Evolutionary conservation across 225 moss, liverwort and hornwort species (phyloP).

Genomic region (Physcomitrellopsis africana): DNA sequence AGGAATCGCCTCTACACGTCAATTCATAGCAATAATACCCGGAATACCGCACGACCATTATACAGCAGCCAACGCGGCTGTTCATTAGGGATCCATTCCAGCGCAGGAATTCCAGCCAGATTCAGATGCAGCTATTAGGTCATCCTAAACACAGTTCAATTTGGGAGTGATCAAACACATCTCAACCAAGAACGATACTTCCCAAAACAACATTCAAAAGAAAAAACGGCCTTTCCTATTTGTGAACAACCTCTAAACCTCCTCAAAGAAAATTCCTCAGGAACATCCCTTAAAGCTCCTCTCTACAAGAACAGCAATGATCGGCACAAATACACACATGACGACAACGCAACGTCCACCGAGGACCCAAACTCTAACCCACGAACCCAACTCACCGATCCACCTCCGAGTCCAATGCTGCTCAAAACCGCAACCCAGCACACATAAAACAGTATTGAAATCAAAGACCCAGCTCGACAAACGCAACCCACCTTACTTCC

Average conservation of each 20-base stretch:
- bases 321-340: not conserved
- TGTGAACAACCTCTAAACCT: not conserved
- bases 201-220: not conserved
- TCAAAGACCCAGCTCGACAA: not conserved
- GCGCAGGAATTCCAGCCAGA: not conserved
- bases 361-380: not conserved
- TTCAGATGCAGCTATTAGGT: not conserved
- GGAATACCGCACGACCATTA: not conserved
- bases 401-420: not conserved
- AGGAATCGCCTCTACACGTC: no score
- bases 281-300: not conserved
- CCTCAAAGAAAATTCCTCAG: not conserved
- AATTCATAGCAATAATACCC: not conserved
- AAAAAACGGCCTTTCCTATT: not conserved
- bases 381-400: not conserved
- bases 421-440: not conserved
- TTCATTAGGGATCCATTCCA: not conserved
- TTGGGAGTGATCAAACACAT: not conserved
- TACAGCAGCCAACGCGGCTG: not conserved
- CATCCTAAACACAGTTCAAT: not conserved
- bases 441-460: not conserved
- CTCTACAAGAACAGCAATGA: not conserved
- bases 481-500: not conserved
- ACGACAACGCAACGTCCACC: not conserved
- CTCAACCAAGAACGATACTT: not conserved